Base-by-base conservation (phyloP, 164 flowering plant genomes). In the Cinnamomum micranthum region DNA sequence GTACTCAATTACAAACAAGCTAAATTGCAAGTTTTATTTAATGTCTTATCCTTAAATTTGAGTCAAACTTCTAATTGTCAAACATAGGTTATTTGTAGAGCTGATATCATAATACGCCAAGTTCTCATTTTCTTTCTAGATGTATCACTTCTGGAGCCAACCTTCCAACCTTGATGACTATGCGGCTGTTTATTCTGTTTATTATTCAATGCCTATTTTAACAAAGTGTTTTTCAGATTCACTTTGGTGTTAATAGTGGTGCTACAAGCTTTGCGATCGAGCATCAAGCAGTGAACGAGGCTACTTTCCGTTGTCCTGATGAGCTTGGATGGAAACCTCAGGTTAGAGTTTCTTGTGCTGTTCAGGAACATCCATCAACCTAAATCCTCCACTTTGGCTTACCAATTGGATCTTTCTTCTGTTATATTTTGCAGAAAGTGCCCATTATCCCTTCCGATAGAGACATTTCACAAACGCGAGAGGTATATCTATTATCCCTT, bases 291-390 rank as follows among this genome's bases (percentile, higher is more conserved):
- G 85, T 91, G 58, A 94, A 92, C 86, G 98, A 94, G 84, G 98
- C 98, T 75, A 91, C 97, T 75, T 94, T 93, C 70, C 97, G 95
- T 51, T 95, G 97, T 76, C 94, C 98, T 66, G 98, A 94, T 85
- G 93, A 94, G 84, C 73, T 92, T 83, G 98, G 97, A 77, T 94
- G 98, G 98, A 95, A 93, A 75, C 97, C 97, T 75, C 95, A 89
- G 97, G 97, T 72, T 55, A 55, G 60, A 55, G 60, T 17, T 20
- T 15, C 60, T 55, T 55, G 13, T 15, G 60, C 20, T 55, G 60
- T 55, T 58, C 11, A 20, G 22, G 27, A 17, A 22, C 22, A 24
- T 71, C 41, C 27, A 17, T 71, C 19, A 55, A 20, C 4, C 50
- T 52, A 14, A 70, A 13, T 55, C 27, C 4, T 35, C n/a, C 24